Conservation (phyloP, 805 yeast species). For the Priceomyces carsonii region DNA sequence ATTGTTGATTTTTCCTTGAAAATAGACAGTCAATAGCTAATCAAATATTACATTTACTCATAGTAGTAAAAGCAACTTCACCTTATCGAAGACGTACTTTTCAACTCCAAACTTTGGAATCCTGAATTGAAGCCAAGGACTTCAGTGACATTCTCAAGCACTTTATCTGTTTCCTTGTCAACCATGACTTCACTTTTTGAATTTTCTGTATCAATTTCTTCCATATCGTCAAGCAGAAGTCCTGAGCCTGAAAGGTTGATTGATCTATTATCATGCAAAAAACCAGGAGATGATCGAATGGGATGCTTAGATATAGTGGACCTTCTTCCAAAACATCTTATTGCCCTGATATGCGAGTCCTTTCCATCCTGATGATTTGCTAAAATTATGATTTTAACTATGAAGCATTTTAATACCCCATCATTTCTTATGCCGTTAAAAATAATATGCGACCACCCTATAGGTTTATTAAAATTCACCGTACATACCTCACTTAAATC, state of each 20-base stretch:
- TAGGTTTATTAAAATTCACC: slow-evolving; percentile 60
- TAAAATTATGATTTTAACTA: slow-evolving; percentile 59
- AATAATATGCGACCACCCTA: slow-evolving; percentile 74
- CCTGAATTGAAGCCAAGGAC: slow-evolving; percentile 45
- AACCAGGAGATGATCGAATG: slow-evolving; percentile 23
- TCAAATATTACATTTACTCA: slow-evolving; percentile 7
- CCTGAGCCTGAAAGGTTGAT: slow-evolving; percentile 20
- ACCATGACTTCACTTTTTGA: slow-evolving; percentile 7
- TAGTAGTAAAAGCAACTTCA: slow-evolving; percentile 13
- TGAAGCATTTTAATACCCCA: slow-evolving; percentile 63
- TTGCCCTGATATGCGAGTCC: slow-evolving; percentile 84
- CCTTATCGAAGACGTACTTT: slow-evolving; percentile 39
- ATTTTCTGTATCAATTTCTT: slow-evolving; percentile 9
- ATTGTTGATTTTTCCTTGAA: slow-evolving; percentile 85
- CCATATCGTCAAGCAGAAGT: slow-evolving; percentile 20
- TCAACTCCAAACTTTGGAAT: slow-evolving; percentile 38
- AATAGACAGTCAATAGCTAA: slow-evolving; percentile 32
- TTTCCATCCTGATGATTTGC: slow-evolving; percentile 95
- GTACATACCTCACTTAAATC: slow-evolving; percentile 69
- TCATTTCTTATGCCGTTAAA: slow-evolving; percentile 57
- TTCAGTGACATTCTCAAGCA: slow-evolving; percentile 34
- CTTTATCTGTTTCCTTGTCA: slow-evolving; percentile 25
- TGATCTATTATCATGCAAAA: slow-evolving; percentile 23
- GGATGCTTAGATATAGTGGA: slow-evolving; percentile 17
- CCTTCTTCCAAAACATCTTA: slow-evolving; percentile 54